Conservation (phyloP, 495 filamentous ascomycete species). For the Podospora conica region DNA sequence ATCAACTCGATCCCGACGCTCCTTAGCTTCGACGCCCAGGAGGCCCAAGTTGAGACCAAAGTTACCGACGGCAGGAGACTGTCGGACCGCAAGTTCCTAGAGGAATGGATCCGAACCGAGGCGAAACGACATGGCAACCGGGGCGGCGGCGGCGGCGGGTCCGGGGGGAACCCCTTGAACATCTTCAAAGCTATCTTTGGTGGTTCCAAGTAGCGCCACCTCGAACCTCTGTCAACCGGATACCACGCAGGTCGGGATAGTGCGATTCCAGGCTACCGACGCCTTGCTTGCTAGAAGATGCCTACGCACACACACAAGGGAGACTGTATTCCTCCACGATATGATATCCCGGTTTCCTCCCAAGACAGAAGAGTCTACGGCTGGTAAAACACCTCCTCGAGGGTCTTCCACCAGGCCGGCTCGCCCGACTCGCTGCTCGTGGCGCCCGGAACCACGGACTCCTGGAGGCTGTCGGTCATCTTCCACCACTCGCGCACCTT, state of each 20-base stretch:
- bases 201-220: slow-evolving; percentile 11
- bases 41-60: slow-evolving; percentile 50
- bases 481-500: slow-evolving; percentile 73
- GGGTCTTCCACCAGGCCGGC: slow-evolving; percentile 63
- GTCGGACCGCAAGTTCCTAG: slow-evolving; percentile 48
- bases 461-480: slow-evolving; percentile 70
- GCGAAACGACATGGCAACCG: slow-evolving; percentile 42
- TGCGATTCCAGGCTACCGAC: neutral
- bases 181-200: slow-evolving; percentile 44
- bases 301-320: neutral
- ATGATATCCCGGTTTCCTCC: neutral
- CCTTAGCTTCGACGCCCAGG: slow-evolving; percentile 56
- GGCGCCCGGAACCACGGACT: slow-evolving; percentile 55
- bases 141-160: slow-evolving; percentile 35
- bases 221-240: neutral
- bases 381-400: slow-evolving; percentile 67
- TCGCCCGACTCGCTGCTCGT: slow-evolving; percentile 53
- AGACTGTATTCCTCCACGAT: neutral
- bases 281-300: neutral
- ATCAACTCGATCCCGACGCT: slow-evolving; percentile 64
- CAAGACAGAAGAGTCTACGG: slow-evolving; percentile 30
- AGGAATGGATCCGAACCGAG: slow-evolving; percentile 55
- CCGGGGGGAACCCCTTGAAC: slow-evolving; percentile 6
- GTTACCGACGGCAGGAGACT: slow-evolving; percentile 48
- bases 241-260: neutral